A percentile compares a stretch with the other conserved stretches of the same genome.
Evolutionary conservation across 768 basidiomycete species (phyloP).

Genomic region (Termitomyces sp.): DNA sequence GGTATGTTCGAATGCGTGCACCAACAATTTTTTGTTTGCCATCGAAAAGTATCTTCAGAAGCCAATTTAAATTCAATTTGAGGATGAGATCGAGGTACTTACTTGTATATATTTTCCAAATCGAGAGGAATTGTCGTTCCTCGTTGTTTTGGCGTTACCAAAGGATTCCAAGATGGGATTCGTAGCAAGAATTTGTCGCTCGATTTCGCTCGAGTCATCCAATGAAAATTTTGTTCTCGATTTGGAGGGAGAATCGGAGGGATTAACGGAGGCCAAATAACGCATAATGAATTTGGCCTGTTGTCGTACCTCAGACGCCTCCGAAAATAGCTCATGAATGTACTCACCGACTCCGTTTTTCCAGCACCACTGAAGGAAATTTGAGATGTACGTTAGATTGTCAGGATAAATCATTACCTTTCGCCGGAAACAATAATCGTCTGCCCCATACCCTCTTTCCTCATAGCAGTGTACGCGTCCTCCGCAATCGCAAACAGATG

Average conservation of each 20-base stretch:
- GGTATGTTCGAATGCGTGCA: constrained; percentile 97
- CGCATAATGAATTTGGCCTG: constrained; percentile 99
- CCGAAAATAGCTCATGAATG: not conserved
- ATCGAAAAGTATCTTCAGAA: constrained; percentile 87
- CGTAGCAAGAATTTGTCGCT: constrained; percentile 96
- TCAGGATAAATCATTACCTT: constrained; percentile 50
- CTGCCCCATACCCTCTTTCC: constrained; percentile 89
- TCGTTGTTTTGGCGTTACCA: constrained; percentile 98
- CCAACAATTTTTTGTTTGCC: constrained; percentile 96
- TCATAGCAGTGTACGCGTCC: constrained; percentile 98
- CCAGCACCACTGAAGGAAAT: constrained; percentile 81
- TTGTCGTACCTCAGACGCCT: constrained; percentile 4
- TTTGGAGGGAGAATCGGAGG: constrained; percentile 59
- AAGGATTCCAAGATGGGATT: constrained; percentile 99
- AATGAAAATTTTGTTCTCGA: constrained; percentile 67
- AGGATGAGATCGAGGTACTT: constrained; percentile 16
- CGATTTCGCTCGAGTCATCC: constrained; percentile 91
- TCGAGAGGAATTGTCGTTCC: constrained; percentile 98
- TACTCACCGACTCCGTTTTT: constrained; percentile 89
- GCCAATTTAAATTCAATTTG: not conserved
- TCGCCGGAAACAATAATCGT: constrained; percentile 99
- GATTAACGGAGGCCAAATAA: constrained; percentile 97
- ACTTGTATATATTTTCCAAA: constrained; percentile 99
- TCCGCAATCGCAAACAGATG: constrained; percentile 99
- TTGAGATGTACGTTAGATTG: constrained; percentile 14